Percentiles rank a stretch among this genome's conserved stretches.
These are phyloP conservation scores for Isochrysis galbana DNA, from an alignment of 78 protist genomes.

Conservation along the genomic window DNA sequence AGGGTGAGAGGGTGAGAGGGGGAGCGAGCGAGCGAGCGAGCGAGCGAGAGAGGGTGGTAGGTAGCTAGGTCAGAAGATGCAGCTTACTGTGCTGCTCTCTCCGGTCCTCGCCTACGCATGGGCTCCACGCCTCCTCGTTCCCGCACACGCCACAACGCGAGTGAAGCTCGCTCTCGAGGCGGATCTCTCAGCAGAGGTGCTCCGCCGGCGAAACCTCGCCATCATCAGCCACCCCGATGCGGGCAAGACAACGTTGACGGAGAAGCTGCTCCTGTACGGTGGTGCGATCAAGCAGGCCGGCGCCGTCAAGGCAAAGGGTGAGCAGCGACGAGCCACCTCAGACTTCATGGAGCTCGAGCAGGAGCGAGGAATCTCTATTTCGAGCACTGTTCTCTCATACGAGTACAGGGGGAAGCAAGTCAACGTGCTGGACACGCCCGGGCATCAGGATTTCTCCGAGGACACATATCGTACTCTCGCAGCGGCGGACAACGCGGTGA, in stretches of 20 bases:
- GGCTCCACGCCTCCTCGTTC: too few relatives aligned
- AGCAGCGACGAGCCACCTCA: conserved; percentile 36
- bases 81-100: too few relatives aligned
- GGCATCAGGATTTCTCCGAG: conserved; percentile 55
- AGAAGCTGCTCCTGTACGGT: conserved; percentile 57
- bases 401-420: not conserved
- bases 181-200: not conserved
- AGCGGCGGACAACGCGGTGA: conserved; percentile 61
- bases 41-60: too few relatives aligned
- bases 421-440: conserved; percentile 41
- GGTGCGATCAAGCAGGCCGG: conserved; percentile 57
- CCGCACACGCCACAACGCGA: too few relatives aligned
- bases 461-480: conserved; percentile 63
- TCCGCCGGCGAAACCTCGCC: conserved; percentile 30
- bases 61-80: too few relatives aligned
- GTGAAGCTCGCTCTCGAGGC: not conserved
- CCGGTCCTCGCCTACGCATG: too few relatives aligned
- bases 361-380: conserved; percentile 56
- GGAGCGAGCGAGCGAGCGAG: too few relatives aligned
- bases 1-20: too few relatives aligned
- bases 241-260: conserved; percentile 53
- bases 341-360: conserved; percentile 26
- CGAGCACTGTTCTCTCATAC: conserved; percentile 47
- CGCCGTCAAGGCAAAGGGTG: conserved; percentile 56
- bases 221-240: conserved; percentile 52